These are phyloP conservation scores for Achaetomiella virescens DNA, from an alignment of 495 filamentous ascomycete genomes.

Conservation along the genomic window DNA sequence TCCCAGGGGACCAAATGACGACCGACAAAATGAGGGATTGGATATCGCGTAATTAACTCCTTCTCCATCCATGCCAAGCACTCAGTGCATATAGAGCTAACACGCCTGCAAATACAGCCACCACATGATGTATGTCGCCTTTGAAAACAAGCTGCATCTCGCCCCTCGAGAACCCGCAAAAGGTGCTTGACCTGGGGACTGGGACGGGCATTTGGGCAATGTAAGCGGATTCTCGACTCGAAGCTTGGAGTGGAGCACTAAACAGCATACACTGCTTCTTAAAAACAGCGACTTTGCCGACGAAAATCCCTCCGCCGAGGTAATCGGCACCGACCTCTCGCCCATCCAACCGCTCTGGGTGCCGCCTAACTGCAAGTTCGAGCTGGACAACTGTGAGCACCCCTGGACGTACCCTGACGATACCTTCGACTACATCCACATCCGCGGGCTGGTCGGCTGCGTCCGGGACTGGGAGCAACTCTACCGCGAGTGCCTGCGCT, in stretches of 20 bases:
- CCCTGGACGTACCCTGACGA: conserved; percentile 46
- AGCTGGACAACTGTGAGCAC: conserved; percentile 49
- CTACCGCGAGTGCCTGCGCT: conserved; percentile 27
- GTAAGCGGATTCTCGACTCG: too few species aligned
- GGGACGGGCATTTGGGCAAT: too few species aligned
- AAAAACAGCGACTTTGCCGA: conserved; percentile 40
- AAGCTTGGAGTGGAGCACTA: too few species aligned
- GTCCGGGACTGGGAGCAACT: conserved; percentile 51
- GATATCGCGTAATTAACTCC: neutral
- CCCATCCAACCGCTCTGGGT: conserved; percentile 49
- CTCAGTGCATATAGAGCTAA: neutral
- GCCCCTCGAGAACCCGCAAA: neutral
- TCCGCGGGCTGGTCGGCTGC: conserved; percentile 48
- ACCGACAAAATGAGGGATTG: neutral
- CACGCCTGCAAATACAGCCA: neutral
- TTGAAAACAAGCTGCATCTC: neutral
- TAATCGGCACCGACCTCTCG: conserved; percentile 60
- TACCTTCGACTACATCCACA: conserved; percentile 60
- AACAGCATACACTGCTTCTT: too few species aligned
- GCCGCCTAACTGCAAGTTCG: conserved; percentile 45
- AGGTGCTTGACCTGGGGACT: too few species aligned
- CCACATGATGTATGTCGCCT: neutral
- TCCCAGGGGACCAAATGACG: neutral
- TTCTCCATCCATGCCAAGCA: too few species aligned
- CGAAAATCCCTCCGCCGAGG: conserved; percentile 42